These are phyloP conservation scores for Candolleomyces eurysporus DNA, from an alignment of 768 basidiomycete species.

Conservation along the genomic window DNA sequence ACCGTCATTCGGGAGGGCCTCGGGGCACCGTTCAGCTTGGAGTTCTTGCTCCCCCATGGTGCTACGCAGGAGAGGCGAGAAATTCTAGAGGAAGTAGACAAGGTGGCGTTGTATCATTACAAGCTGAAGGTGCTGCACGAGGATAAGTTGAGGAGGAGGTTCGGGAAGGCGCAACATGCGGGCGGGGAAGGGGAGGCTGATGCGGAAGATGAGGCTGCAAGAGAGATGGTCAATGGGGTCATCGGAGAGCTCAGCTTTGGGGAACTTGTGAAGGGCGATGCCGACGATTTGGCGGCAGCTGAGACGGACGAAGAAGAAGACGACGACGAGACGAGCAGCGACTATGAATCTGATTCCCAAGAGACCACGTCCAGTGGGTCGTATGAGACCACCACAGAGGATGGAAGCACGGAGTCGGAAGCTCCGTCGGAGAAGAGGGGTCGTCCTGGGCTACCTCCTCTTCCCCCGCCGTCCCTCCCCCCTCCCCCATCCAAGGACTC, in stretches of 20 bases:
- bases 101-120: slow-evolving; percentile 90
- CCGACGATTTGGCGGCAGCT: slow-evolving; percentile 77
- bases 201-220: slow-evolving; percentile 81
- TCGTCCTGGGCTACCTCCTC: slow-evolving; percentile 12
- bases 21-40: slow-evolving; percentile 72
- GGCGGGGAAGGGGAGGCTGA: slow-evolving; percentile 43
- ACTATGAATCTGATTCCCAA: slow-evolving; percentile 21
- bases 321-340: neutral
- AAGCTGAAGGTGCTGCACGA: slow-evolving; percentile 92
- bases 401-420: too few relatives aligned
- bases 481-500: neutral
- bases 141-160: slow-evolving; percentile 83
- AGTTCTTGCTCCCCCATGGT: slow-evolving; percentile 84
- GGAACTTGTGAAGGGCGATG: slow-evolving; percentile 75
- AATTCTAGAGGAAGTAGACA: slow-evolving; percentile 85
- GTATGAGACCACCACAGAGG: neutral
- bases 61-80: slow-evolving; percentile 65
- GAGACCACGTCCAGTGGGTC: slow-evolving; percentile 16
- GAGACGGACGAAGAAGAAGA: slow-evolving; percentile 55
- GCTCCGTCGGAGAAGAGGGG: too few relatives aligned
- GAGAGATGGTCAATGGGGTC: slow-evolving; percentile 75
- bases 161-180: slow-evolving; percentile 54
- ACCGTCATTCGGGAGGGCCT: slow-evolving; percentile 88
- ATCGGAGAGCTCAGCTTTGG: slow-evolving; percentile 81
- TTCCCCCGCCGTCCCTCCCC: slow-evolving; percentile 1